Evolutionary conservation across 2,329 filamentous ascomycete genomes (phyloP).

Genomic region (Exophiala sideris): DNA sequence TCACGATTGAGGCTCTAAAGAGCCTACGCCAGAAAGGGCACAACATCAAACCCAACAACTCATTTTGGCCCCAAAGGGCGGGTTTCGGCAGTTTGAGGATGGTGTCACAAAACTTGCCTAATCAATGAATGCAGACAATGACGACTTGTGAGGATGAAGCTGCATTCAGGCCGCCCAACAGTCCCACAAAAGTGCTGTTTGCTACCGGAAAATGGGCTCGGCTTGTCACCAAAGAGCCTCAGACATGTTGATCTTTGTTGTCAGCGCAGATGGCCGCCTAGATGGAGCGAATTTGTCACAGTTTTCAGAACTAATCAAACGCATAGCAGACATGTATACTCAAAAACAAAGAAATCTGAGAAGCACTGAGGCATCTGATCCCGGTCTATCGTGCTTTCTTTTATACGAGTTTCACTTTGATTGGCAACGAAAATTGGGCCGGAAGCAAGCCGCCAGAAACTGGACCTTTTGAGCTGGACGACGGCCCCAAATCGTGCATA

Average conservation of each 20-base stretch:
- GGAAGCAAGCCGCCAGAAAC: not conserved
- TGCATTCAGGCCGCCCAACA: slow-evolving; percentile 4
- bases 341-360: not conserved
- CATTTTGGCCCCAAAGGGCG: not conserved
- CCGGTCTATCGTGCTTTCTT: not conserved
- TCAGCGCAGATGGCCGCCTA: not conserved
- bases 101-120: not conserved
- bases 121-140: not conserved
- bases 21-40: too few relatives aligned
- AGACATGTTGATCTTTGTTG: not conserved
- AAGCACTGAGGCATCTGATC: not conserved
- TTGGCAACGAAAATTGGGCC: not conserved
- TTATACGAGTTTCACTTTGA: not conserved
- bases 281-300: not conserved
- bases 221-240: not conserved
- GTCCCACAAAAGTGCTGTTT: not conserved
- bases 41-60: too few relatives aligned
- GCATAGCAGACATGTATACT: not conserved
- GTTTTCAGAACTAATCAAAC: too few relatives aligned
- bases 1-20: too few relatives aligned
- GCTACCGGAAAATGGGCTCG: not conserved
- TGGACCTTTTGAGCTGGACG: not conserved
- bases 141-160: not conserved
- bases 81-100: not conserved
- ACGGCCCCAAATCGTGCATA: slow-evolving; percentile 8